Conservation (phyloP, 169 alveolate species). For the Babesia sp. region DNA sequence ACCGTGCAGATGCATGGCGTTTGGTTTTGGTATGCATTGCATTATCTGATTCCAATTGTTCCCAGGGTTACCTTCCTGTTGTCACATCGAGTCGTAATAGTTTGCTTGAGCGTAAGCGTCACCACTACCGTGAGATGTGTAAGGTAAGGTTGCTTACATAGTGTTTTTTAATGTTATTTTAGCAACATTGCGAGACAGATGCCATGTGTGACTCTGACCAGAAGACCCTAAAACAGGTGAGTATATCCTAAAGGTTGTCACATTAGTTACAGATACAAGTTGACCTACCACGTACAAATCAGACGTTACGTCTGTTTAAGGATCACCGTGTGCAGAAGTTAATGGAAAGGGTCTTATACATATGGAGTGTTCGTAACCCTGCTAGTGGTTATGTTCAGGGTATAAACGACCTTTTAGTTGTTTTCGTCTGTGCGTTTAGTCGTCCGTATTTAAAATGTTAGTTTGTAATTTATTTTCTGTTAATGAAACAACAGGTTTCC, state of each 20-base stretch:
- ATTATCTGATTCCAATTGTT: not conserved
- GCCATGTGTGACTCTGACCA: slow-evolving; percentile 57
- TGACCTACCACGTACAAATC: slow-evolving; percentile 89
- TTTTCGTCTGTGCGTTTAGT: slow-evolving; percentile 51
- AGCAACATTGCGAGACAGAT: slow-evolving; percentile 44
- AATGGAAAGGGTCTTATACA: slow-evolving; percentile 88
- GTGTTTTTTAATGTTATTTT: not conserved
- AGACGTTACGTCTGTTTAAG: slow-evolving; percentile 78
- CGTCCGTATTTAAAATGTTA: slow-evolving; percentile 79
- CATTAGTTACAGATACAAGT: slow-evolving; percentile 79
- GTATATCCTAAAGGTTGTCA: slow-evolving; percentile 53
- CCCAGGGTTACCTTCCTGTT: slow-evolving; percentile 82
- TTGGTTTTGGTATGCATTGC: slow-evolving; percentile 62
- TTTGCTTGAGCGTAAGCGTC: slow-evolving; percentile 73
- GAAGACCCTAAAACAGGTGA: slow-evolving; percentile 65
- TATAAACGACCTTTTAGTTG: slow-evolving; percentile 83
- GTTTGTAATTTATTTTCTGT: slow-evolving; percentile 47
- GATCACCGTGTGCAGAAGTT: slow-evolving; percentile 78
- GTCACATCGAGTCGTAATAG: slow-evolving; percentile 69
- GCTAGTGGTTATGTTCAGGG: slow-evolving; percentile 94
- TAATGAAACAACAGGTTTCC: slow-evolving; percentile 62
- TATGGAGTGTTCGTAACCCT: slow-evolving; percentile 92
- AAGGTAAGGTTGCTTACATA: slow-evolving; percentile 21
- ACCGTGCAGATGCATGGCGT: slow-evolving; percentile 84
- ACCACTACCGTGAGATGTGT: slow-evolving; percentile 72